phyloP scores from a whole-genome alignment of 768 basidiomycete genomes.

The Stropharia rugosoannulata region DNA sequence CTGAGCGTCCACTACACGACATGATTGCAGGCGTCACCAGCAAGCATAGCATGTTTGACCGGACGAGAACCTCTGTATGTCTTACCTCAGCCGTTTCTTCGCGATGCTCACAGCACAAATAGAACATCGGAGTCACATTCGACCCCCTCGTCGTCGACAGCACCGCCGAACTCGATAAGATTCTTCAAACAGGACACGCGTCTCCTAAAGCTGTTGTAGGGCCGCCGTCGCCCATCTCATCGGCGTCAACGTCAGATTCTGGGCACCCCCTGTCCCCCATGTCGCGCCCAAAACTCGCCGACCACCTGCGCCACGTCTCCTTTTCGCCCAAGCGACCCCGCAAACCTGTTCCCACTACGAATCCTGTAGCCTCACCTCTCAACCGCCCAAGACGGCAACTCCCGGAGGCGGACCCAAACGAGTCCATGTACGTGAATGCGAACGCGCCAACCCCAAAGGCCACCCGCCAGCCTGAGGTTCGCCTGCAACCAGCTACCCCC shows the following conservation, averaged over 20 bases:
- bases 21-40: constrained; percentile 65
- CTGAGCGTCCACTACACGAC: constrained; percentile 72
- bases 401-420: not conserved
- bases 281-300: constrained; percentile 63
- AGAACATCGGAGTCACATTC: constrained; percentile 35
- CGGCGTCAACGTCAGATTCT: constrained; percentile 47
- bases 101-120: constrained; percentile 17
- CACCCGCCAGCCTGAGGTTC: constrained; percentile 44
- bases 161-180: constrained; percentile 60
- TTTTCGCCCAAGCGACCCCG: constrained; percentile 80
- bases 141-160: constrained; percentile 62
- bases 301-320: constrained; percentile 65
- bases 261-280: constrained; percentile 34
- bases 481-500: constrained; percentile 62
- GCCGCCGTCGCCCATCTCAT: constrained; percentile 47
- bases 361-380: constrained; percentile 20
- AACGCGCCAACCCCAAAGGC: constrained; percentile 3
- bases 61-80: constrained; percentile 48
- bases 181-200: constrained; percentile 52
- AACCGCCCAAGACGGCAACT: constrained; percentile 14
- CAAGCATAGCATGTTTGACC: constrained; percentile 56
- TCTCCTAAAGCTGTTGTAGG: constrained; percentile 27
- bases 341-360: constrained; percentile 30
- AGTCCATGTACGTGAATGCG: not conserved
- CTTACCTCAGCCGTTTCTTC: not conserved